Evolutionary conservation across 1,284 basidiomycete genomes (phyloP).

Genomic region (Leccinum insolens): DNA sequence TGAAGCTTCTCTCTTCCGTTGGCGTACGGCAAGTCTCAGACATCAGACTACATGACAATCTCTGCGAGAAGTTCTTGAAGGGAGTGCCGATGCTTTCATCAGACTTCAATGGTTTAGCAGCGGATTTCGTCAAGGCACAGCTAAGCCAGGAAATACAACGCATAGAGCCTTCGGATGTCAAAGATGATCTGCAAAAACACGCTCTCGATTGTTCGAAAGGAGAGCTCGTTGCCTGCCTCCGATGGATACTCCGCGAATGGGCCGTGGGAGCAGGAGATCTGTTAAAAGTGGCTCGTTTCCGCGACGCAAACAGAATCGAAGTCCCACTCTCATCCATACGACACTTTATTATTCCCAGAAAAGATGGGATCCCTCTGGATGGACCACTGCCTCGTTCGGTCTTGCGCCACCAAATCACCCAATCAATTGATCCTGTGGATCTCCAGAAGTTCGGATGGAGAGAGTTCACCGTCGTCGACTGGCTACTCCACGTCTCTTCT

Average conservation of each 20-base stretch:
- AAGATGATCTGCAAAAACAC: constrained; percentile 64
- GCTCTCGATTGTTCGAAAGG: constrained; percentile 58
- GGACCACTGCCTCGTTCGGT: constrained; percentile 80
- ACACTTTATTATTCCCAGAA: constrained; percentile 62
- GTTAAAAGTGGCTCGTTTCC: constrained; percentile 58
- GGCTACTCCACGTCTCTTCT: no score
- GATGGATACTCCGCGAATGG: constrained; percentile 66
- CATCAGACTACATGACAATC: no score
- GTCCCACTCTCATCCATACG: constrained; percentile 66
- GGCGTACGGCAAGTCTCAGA: no score
- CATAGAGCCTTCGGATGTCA: constrained; percentile 62
- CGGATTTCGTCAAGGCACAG: no score
- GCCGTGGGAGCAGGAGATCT: constrained; percentile 48
- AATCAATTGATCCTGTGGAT: constrained; percentile 53
- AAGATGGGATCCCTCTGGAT: constrained; percentile 40
- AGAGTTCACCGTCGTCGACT: no score
- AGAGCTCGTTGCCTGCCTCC: constrained; percentile 81
- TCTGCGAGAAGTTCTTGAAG: no score
- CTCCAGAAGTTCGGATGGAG: constrained; percentile 35
- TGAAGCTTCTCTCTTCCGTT: no score
- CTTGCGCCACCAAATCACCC: constrained; percentile 61
- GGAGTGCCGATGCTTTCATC: no score
- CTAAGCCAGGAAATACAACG: constrained; percentile 49
- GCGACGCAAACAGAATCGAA: constrained; percentile 36
- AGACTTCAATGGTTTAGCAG: no score